A percentile compares a stretch with the other conserved stretches of the same genome.
Evolutionary conservation across 805 yeast genomes (phyloP).

Genomic region (Barnettozyma siamensis): DNA sequence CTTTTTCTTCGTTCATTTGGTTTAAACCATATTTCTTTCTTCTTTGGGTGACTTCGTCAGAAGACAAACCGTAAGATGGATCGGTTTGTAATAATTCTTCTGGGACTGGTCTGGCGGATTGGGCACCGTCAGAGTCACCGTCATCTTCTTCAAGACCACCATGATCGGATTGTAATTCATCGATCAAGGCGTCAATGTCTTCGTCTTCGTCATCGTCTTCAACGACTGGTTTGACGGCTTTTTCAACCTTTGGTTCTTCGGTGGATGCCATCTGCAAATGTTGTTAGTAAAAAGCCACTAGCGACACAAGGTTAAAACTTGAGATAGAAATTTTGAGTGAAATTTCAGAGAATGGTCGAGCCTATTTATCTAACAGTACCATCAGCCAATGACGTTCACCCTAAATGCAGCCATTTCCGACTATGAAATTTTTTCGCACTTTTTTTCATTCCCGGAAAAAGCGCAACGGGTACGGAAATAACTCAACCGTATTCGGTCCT

Average conservation of each 20-base stretch:
- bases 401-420: conserved; percentile 1
- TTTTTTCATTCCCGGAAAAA: conserved; percentile 1
- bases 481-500: neutral
- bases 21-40: conserved; percentile 87
- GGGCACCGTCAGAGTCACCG: conserved; percentile 41
- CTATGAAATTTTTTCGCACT: neutral
- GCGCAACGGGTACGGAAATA: neutral
- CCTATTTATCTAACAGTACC: neutral
- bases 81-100: conserved; percentile 82
- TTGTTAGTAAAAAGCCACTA: conserved; percentile 1
- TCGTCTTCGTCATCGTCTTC: conserved; percentile 59
- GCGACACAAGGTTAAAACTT: neutral
- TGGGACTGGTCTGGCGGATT: conserved; percentile 69
- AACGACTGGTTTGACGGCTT: conserved; percentile 45
- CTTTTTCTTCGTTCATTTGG: conserved; percentile 87
- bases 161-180: conserved; percentile 67
- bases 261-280: conserved; percentile 19
- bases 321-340: neutral
- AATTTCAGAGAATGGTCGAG: neutral
- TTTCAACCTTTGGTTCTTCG: conserved; percentile 48
- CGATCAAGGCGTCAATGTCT: conserved; percentile 66
- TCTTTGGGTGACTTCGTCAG: conserved; percentile 75
- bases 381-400: conserved; percentile 1
- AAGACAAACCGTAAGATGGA: conserved; percentile 68
- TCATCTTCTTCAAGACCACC: conserved; percentile 49